phyloP scores from a whole-genome alignment of 768 basidiomycete species.

The Guyanaporus albipodus region DNA sequence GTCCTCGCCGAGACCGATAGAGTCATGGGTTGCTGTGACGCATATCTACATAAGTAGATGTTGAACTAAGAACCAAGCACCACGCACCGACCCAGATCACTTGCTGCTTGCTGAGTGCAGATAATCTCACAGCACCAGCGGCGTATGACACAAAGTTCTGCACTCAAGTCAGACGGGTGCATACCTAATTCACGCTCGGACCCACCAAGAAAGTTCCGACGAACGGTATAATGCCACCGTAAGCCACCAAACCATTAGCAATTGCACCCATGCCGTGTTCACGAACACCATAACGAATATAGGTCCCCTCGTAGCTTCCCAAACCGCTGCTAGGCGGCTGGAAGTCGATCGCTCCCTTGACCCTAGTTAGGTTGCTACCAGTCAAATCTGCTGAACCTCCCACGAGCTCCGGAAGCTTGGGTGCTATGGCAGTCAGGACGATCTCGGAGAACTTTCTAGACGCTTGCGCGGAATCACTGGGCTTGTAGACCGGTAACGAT shows the following conservation, averaged over 20 bases:
- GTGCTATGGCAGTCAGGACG: constrained; percentile 70
- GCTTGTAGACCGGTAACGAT: constrained; percentile 79
- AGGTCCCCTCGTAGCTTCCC: constrained; percentile 81
- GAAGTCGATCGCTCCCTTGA: constrained; percentile 84
- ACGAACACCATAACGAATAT: constrained; percentile 95
- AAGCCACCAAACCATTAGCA: constrained; percentile 85
- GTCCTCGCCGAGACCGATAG: constrained; percentile 89
- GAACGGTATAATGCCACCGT: constrained; percentile 89
- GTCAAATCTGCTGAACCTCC: constrained; percentile 92
- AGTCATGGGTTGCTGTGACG: constrained; percentile 81
- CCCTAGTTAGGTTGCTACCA: constrained; percentile 88
- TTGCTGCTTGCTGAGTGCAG: constrained; percentile 83
- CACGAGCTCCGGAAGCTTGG: constrained; percentile 76
- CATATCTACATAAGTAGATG: background rate
- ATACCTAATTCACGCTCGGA: background rate
- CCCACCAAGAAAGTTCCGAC: constrained; percentile 86
- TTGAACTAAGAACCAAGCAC: background rate
- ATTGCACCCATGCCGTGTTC: constrained; percentile 98
- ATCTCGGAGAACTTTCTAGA: constrained; percentile 93
- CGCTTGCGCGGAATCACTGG: constrained; percentile 78
- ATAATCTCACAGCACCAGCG: constrained; percentile 87
- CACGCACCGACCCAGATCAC: constrained; percentile 89
- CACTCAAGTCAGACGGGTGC: constrained; percentile 7
- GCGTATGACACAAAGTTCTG: constrained; percentile 94
- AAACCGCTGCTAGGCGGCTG: constrained; percentile 83